Percentiles rank a stretch among this genome's conserved stretches.
These are phyloP conservation scores for Trichoderma guizhouense DNA, from an alignment of 2,329 filamentous ascomycete genomes.

Conservation along the genomic window DNA sequence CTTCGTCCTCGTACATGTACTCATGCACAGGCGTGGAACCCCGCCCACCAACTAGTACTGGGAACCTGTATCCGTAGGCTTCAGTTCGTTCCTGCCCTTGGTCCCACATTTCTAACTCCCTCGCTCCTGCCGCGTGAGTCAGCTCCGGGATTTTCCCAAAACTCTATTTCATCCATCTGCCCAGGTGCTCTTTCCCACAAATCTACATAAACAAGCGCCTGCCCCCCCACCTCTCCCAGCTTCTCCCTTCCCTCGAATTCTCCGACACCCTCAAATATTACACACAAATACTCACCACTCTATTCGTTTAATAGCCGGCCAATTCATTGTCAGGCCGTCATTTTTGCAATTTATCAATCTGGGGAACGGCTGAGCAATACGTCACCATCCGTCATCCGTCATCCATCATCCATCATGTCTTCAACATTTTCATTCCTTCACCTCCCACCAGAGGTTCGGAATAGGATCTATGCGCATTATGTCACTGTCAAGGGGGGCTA, in stretches of 20 bases:
- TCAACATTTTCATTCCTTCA: background rate
- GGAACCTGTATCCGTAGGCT: no score
- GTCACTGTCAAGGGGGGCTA: background rate
- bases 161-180: background rate
- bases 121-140: background rate
- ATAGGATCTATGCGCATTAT: background rate
- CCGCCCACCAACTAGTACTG: no score
- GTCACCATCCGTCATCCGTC: background rate
- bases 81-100: no score
- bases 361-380: background rate
- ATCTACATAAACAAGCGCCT: background rate
- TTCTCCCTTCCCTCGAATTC: background rate
- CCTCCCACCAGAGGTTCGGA: background rate
- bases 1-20: no score
- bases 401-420: background rate
- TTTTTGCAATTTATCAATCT: background rate
- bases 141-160: background rate
- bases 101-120: background rate
- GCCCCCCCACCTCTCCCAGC: background rate
- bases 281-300: background rate
- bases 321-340: background rate
- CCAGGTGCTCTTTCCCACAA: background rate
- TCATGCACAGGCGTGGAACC: no score
- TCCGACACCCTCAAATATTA: background rate
- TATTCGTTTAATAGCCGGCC: background rate